Evolutionary conservation across 345 rosid genomes (phyloP), one percentile per base, ranked within the genome.

Genomic region (Gynandropsis gynandra): DNA sequence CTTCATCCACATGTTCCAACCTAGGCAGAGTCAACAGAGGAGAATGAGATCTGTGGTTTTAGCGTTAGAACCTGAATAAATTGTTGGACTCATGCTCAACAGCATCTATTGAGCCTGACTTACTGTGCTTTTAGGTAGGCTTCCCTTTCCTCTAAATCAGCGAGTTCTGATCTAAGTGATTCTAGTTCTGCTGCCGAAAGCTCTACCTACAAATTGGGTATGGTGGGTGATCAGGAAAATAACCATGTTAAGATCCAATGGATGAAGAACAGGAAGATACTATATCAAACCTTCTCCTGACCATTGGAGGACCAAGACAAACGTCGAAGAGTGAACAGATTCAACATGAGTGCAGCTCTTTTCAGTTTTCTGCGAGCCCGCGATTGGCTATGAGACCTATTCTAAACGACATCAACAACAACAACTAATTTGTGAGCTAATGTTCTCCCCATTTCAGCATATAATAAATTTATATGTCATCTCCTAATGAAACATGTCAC

Each of bases 1-100:
- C 77, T 75, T 85, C 96, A 74, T 81, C 96, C 31, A 87, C 78
- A 61, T 92, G 81, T 74, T 87, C 96, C 80, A 87, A 73, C 78
- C 98, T 92, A 33, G 17, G 45, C 0, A 58, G 24, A 6, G 39
- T 9, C 50, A 17, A 56, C 18, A 47, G 7, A 20, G 21, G 27
- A 65, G 20, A 35, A 29, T 54, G 21, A 48, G 54, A 20, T 51
- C 0, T 5, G 16, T 0, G 1, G 9, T 39, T 43, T 19, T 52
- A 33, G 58, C 24, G 7, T 17, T 24, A 0, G 38, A 54, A 46
- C 15, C 33, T 39, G 17, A 17, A 45, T 50, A 35, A 33, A 34
- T 6, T 9, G 21, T 3, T 16, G 7, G 50, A 11, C 3, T 9
- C 8, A 42, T 24, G 1, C 29, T 18, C 47, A 42, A 42, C 5